Percentiles rank a stretch among this genome's conserved stretches.
Conservation (phyloP, 805 yeast genomes). For the Komagataella pastoris region DNA sequence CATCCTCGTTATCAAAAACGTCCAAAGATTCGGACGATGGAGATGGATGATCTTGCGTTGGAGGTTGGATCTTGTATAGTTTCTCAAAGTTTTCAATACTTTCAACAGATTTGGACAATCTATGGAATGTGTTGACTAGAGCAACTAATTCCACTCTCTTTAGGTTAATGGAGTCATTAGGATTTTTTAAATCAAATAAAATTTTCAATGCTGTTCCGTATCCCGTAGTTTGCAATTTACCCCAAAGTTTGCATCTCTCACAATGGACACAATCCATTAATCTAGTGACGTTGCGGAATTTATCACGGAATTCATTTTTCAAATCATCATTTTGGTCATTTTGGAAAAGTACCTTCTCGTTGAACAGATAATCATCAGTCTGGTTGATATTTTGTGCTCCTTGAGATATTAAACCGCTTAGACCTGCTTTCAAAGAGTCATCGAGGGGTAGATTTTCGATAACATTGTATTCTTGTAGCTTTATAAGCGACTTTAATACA, state of each 20-base stretch:
- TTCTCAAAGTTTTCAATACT: constrained; percentile 61
- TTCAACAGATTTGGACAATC: constrained; percentile 73
- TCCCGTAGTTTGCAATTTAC: constrained; percentile 93
- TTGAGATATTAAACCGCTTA: constrained; percentile 19
- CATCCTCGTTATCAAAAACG: background rate
- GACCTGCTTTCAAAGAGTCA: constrained; percentile 14
- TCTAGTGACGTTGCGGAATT: constrained; percentile 81
- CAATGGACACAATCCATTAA: constrained; percentile 99
- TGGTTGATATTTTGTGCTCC: constrained; percentile 6
- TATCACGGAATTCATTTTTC: constrained; percentile 74
- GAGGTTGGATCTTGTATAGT: constrained; percentile 23
- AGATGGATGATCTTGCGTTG: background rate
- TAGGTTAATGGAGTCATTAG: constrained; percentile 33
- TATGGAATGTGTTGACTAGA: constrained; percentile 81
- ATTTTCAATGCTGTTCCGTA: constrained; percentile 94
- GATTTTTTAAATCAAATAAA: constrained; percentile 60
- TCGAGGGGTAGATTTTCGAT: constrained; percentile 14
- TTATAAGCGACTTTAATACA: constrained; percentile 68
- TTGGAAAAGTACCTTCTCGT: constrained; percentile 32
- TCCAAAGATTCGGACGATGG: background rate
- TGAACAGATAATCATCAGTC: constrained; percentile 19
- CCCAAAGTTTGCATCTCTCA: constrained; percentile 97
- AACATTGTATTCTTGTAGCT: constrained; percentile 22
- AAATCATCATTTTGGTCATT: constrained; percentile 34
- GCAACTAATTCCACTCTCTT: constrained; percentile 77